Evolutionary conservation across 805 yeast genomes (phyloP).

Genomic region (Ogataea nitratoaversa): DNA sequence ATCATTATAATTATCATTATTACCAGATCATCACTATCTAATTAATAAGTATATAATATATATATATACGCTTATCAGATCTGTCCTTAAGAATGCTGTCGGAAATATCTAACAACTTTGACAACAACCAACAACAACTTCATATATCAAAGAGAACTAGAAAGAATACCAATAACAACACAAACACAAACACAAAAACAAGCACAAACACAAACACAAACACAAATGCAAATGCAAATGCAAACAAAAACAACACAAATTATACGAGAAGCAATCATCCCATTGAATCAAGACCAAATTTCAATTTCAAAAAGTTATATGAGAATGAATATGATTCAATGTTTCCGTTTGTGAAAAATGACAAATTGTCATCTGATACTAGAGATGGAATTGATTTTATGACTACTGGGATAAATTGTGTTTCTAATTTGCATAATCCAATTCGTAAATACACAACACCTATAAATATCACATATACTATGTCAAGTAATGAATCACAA

Average conservation of each 20-base stretch:
- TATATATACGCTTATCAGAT: neutral
- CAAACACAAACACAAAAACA: neutral
- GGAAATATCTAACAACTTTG: conserved; percentile 5
- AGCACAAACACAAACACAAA: neutral
- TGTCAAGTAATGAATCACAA: too few species aligned
- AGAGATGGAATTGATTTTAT: conserved; percentile 20
- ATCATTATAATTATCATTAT: too few species aligned
- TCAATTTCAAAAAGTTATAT: conserved; percentile 6
- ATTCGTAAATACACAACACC: conserved; percentile 14
- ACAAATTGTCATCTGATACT: conserved; percentile 3
- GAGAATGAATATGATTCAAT: conserved; percentile 6
- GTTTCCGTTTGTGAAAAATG: conserved; percentile 14
- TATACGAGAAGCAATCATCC: conserved; percentile 7
- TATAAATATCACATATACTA: conserved; percentile 6
- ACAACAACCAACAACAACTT: conserved; percentile 13
- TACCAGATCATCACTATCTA: too few species aligned
- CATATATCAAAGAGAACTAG: neutral
- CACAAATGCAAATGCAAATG: conserved; percentile 3
- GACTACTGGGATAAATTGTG: neutral
- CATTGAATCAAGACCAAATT: conserved; percentile 13
- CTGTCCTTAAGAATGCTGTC: conserved; percentile 2
- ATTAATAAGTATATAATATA: too few species aligned
- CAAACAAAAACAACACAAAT: conserved; percentile 3
- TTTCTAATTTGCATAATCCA: too few species aligned
- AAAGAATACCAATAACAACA: neutral